A percentile compares a stretch with the other conserved stretches of the same genome.
phyloP scores from a whole-genome alignment of 495 filamentous ascomycete species.

The Neurospora sublineolata region DNA sequence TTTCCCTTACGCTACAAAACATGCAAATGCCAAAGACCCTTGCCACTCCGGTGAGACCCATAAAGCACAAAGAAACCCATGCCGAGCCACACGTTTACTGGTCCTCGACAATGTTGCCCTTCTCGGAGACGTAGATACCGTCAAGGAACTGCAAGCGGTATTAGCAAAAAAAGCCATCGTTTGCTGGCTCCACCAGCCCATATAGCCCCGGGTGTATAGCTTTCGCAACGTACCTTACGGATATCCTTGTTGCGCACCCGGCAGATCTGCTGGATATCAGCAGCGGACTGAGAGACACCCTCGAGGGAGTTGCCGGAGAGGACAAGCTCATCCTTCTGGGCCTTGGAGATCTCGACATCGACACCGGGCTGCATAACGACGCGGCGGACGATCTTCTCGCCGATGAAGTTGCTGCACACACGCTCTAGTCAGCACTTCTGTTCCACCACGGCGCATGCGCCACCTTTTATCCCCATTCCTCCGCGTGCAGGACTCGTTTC shows the following conservation, averaged over 20 bases:
- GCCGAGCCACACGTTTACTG: constrained; percentile 27
- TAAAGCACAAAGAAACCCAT: constrained; percentile 38
- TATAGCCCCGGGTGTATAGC: neutral
- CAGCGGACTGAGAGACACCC: constrained; percentile 91
- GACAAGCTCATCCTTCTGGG: constrained; percentile 93
- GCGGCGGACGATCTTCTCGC: constrained; percentile 96
- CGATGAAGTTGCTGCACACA: constrained; percentile 82
- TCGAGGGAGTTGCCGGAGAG: constrained; percentile 90
- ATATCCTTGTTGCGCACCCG: constrained; percentile 99
- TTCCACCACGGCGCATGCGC: neutral
- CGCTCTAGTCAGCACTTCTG: constrained; percentile 18
- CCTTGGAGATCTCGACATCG: constrained; percentile 75
- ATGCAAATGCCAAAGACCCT: constrained; percentile 42
- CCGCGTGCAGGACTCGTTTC: neutral
- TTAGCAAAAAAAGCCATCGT: constrained; percentile 20
- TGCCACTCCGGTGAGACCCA: constrained; percentile 32
- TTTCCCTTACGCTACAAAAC: constrained; percentile 38
- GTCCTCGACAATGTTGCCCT: constrained; percentile 78
- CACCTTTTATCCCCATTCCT: neutral
- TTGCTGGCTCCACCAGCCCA: neutral
- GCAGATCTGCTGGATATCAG: constrained; percentile 99
- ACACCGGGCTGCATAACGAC: constrained; percentile 84
- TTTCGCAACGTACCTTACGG: constrained; percentile 61
- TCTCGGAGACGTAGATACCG: constrained; percentile 98
- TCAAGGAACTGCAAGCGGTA: constrained; percentile 76